Evolutionary conservation across 495 filamentous ascomycete genomes (phyloP).

Genomic region (Aspergillus olivimuriae): DNA sequence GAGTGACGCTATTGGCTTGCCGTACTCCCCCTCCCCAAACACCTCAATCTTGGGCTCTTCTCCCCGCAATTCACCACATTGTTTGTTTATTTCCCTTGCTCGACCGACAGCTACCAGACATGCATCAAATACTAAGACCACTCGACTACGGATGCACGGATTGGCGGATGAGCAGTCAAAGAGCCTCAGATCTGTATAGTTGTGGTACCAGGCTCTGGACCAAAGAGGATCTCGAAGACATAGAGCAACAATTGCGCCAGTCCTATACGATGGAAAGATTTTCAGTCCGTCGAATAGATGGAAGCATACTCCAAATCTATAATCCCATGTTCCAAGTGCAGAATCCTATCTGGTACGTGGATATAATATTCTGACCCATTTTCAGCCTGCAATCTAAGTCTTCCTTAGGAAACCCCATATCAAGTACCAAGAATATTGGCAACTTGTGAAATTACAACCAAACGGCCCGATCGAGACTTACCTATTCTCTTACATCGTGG

Average conservation of each 20-base stretch:
- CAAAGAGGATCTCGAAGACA: slow-evolving; percentile 30
- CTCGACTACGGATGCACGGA: slow-evolving; percentile 29
- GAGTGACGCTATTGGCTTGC: too few relatives aligned
- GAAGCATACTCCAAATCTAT: slow-evolving; percentile 25
- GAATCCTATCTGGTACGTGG: slow-evolving; percentile 34
- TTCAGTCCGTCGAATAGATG: slow-evolving; percentile 31
- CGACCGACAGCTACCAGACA: slow-evolving; percentile 18
- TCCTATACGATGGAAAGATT: slow-evolving; percentile 26
- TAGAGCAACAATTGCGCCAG: slow-evolving; percentile 30
- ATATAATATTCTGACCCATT: slow-evolving; percentile 15
- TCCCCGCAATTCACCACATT: slow-evolving; percentile 14
- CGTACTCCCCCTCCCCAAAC: not conserved
- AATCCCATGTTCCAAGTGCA: slow-evolving; percentile 33
- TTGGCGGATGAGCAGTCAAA: slow-evolving; percentile 33
- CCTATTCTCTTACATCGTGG: slow-evolving; percentile 31
- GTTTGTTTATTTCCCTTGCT: slow-evolving; percentile 16
- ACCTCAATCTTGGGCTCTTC: slow-evolving; percentile 8
- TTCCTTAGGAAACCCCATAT: slow-evolving; percentile 25
- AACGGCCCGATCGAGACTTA: slow-evolving; percentile 25
- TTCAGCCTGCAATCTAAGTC: slow-evolving; percentile 18
- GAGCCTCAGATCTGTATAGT: slow-evolving; percentile 30
- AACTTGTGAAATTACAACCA: slow-evolving; percentile 23
- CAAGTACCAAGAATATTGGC: slow-evolving; percentile 27
- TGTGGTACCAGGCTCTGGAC: slow-evolving; percentile 31
- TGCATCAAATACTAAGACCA: slow-evolving; percentile 22